Conservation (phyloP, 228 moss, liverwort and hornwort species). For the Sphagnum magellanicum region DNA sequence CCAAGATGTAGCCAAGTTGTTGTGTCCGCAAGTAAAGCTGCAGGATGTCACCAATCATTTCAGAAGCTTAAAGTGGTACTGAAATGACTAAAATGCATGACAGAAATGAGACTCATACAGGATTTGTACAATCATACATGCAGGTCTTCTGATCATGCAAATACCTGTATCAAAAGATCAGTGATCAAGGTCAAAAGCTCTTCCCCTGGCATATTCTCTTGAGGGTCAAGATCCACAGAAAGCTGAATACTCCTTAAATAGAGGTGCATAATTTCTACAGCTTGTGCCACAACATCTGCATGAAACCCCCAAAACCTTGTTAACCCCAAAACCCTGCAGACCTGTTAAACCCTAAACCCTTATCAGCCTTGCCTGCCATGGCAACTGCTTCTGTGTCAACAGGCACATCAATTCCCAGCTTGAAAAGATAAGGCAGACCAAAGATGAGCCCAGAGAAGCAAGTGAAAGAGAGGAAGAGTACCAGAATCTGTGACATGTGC, state of each 20-base stretch:
- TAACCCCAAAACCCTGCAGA: neutral
- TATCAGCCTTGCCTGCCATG: no score
- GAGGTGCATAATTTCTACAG: conserved; percentile 52
- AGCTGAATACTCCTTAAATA: conserved; percentile 85
- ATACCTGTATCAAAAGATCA: conserved; percentile 81
- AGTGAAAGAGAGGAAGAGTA: conserved; percentile 8
- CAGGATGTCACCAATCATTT: neutral
- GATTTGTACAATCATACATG: neutral
- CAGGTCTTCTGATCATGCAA: neutral
- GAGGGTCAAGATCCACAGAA: conserved; percentile 62
- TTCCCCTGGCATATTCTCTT: conserved; percentile 95
- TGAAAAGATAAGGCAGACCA: no score
- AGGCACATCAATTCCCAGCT: no score
- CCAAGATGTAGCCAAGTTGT: conserved; percentile 75
- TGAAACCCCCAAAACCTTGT: neutral
- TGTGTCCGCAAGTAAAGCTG: conserved; percentile 80
- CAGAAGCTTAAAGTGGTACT: no score
- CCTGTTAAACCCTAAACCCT: no score
- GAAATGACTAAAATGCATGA: no score
- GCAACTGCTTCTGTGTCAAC: no score
- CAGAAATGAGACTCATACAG: no score
- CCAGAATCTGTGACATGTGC: conserved; percentile 48
- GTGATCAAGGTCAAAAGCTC: conserved; percentile 74
- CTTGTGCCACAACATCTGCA: conserved; percentile 53
- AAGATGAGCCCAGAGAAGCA: neutral